Base-by-base conservation (phyloP, 257 asterid species). In the Plectranthus barbatus region DNA sequence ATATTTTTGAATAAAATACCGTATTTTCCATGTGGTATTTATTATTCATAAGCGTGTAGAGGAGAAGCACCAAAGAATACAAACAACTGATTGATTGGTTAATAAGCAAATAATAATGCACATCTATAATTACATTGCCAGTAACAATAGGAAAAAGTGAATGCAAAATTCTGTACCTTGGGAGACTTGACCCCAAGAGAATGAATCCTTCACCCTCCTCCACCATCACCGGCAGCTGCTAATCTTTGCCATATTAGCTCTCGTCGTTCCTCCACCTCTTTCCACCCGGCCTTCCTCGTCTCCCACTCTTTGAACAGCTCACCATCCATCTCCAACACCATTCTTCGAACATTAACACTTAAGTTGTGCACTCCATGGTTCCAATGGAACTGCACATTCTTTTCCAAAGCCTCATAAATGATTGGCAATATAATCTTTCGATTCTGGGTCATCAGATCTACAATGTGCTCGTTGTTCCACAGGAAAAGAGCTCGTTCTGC, bases 401-500 rank as follows among this genome's bases (percentile, higher is more conserved):
- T 85, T 62, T 87, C 96, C 68, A 90, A 34, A 15, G 89, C 85
- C 63, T 73, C 93, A 7, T 85, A 87, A 58, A 90, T 74, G 46
- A 87, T 81, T 56, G 97, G 97, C 56, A 90, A 70, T 10, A 85
- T 73, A 9, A 83, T 83, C 20, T 63, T 77, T 40, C 88, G 77
- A 20, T 87, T 87, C 69, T 81, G 88, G 53, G 92, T 75, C n/a
- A 85, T 87, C 74, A 90, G 80, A 56, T 77, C 66, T 58, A 81
- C 81, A 1, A 83, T 69, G 41, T 83, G 96, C 41, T 80, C 93
- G 17, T 81, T 90, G 46, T 87, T 86, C 95, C 97, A 90, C 74
- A 90, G 70, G 53, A 83, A 72, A 39, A 83, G 81, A 31, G 97
- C 87, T 59, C 96, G 84, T 45, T 87, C 96, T 1, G 97, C 90